Evolutionary conservation across 2,329 filamentous ascomycete genomes (phyloP), one percentile per base, ranked within the genome.

Genomic region (Beauveria pseudobassiana): DNA sequence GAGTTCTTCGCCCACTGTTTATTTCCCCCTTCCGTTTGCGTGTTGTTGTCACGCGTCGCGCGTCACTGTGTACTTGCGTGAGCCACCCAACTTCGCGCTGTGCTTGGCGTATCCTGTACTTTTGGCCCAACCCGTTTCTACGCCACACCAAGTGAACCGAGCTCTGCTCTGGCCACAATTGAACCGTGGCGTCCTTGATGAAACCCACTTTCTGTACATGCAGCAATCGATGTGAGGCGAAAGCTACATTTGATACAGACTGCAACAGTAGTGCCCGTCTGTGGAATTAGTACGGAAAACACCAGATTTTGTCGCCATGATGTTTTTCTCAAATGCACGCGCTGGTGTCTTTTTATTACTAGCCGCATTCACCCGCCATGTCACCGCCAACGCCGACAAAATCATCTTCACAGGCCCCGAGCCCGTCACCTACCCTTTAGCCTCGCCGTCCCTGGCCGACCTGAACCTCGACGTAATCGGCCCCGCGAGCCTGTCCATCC

Each of bases 361-460:
- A 43, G n/a, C 67, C 50, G 38, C 60, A 14, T 38, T 64, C 46
- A 18, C 65, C 20, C 16, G 53, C 34, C 59, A 64, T 14, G 67
- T 61, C 40, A 40, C 66, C 24, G 91, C 89, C 72, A 98, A 99
- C 73, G 88, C 89, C 61, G 95, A 98, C 73, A 99, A 99, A 76
- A 81, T 84, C 67, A 91, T 98, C 69, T 98, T 99, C 77, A 78
- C 88, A 42, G 91, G 85, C 24, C 92, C 93, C 12, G 71, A 77
- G 38, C 74, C 79, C 38, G 73, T 84, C 68, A 73, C 79, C 60
- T 74, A 89, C 51, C 83, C 87, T 20, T 63, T 66, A 10, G 64
- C 68, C 18, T 63, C 65, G n/a, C 69, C 72, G 16, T 65, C 70
- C 0, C 66, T 74, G 78, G 67, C 83, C 82, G 62, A 81, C 76